These are phyloP conservation scores for Emergomyces orientalis DNA, from an alignment of 2,329 filamentous ascomycete species.

Conservation along the genomic window DNA sequence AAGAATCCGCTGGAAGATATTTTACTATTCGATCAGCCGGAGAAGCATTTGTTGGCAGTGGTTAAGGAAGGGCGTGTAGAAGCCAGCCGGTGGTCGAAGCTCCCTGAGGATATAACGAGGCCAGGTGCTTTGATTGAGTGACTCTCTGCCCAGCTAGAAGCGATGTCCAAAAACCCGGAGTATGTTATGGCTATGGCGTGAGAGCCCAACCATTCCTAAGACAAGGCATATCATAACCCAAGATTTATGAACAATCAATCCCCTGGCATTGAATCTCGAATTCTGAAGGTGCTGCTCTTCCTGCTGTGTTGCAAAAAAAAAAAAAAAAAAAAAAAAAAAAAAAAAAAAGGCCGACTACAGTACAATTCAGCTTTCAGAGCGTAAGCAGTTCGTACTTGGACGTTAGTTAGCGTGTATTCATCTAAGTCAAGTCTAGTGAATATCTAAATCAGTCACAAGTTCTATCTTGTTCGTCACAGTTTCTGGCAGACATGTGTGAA, in stretches of 20 bases:
- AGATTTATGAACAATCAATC: not conserved
- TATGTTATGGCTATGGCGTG: not conserved
- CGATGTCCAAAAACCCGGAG: not conserved
- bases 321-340: no score
- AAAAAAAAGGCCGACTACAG: no score
- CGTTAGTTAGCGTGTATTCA: not conserved
- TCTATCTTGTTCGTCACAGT: not conserved
- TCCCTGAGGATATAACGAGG: not conserved
- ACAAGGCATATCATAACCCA: not conserved
- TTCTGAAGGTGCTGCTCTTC: no score
- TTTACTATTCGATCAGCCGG: slow-evolving; percentile 40
- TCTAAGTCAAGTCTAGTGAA: not conserved
- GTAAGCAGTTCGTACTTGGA: not conserved
- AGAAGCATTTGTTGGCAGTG: slow-evolving; percentile 42
- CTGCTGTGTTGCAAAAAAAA: no score
- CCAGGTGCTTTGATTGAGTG: slow-evolving; percentile 2
- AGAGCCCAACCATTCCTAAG: not conserved
- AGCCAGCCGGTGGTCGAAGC: slow-evolving; percentile 18
- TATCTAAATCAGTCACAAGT: not conserved
- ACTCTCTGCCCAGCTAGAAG: not conserved
- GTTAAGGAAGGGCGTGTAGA: slow-evolving; percentile 47
- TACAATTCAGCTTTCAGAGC: not conserved
- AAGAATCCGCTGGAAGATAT: slow-evolving; percentile 49
- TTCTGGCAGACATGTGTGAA: not conserved
- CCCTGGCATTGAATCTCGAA: no score